Conservation (phyloP, 2,329 filamentous ascomycete species). For the Xylariaceae sp. region DNA sequence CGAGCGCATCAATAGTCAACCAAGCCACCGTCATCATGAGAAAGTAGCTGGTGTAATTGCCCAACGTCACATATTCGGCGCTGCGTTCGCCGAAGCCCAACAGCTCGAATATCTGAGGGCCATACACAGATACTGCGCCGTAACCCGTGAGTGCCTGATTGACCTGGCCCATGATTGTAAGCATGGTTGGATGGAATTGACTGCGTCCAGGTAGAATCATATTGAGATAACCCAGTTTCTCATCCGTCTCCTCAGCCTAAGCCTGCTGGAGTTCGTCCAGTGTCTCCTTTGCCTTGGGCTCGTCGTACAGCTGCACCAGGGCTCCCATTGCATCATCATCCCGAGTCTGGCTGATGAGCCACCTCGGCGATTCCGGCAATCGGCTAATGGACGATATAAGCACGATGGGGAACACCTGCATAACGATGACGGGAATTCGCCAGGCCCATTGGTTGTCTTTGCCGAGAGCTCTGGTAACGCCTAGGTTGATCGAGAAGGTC, state of each 20-base stretch:
- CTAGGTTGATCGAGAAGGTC: constrained; percentile 55
- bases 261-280: constrained; percentile 45
- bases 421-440: constrained; percentile 54
- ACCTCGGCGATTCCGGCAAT: constrained; percentile 54
- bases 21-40: constrained; percentile 57
- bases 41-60: constrained; percentile 57
- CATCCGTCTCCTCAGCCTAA: constrained; percentile 44
- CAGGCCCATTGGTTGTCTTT: constrained; percentile 57
- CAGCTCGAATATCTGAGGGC: constrained; percentile 58
- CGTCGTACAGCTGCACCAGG: constrained; percentile 44
- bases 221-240: constrained; percentile 46
- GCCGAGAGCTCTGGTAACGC: constrained; percentile 46
- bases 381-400: constrained; percentile 47
- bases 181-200: constrained; percentile 55
- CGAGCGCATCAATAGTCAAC: constrained; percentile 52
- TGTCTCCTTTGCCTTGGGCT: constrained; percentile 42
- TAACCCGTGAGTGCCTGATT: constrained; percentile 56
- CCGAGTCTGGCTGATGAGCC: constrained; percentile 47
- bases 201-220: constrained; percentile 50
- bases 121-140: constrained; percentile 57
- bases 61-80: constrained; percentile 53
- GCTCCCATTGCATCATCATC: constrained; percentile 45
- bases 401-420: constrained; percentile 53
- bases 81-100: constrained; percentile 47
- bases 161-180: constrained; percentile 58